A percentile compares a stretch with the other conserved stretches of the same genome.
Evolutionary conservation across 495 filamentous ascomycete genomes (phyloP).

Genomic region (Hyaloscypha hepaticicola): DNA sequence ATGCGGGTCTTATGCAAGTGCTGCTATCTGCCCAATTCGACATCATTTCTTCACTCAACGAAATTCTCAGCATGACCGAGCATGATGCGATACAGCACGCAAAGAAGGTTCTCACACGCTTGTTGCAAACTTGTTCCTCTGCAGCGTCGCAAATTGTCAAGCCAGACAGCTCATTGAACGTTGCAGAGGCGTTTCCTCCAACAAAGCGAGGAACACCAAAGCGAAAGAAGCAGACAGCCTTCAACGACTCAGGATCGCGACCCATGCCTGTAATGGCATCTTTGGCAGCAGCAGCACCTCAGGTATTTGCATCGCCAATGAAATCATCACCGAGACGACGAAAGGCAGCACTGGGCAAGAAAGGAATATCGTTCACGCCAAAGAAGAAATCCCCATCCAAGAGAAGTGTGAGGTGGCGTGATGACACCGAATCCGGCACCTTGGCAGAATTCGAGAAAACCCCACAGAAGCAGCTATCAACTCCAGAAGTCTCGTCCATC

Average conservation of each 20-base stretch:
- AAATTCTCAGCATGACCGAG: conserved; percentile 77
- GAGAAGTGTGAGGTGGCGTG: conserved; percentile 85
- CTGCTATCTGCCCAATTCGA: conserved; percentile 91
- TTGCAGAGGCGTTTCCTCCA: conserved; percentile 56
- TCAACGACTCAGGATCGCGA: conserved; percentile 38
- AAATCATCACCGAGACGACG: conserved; percentile 81
- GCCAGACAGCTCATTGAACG: conserved; percentile 73
- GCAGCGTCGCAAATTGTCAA: conserved; percentile 82
- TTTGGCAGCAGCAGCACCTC: conserved; percentile 35
- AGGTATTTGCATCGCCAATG: conserved; percentile 46
- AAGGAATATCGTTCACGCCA: conserved; percentile 78
- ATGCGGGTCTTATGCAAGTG: conserved; percentile 73
- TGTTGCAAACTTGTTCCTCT: conserved; percentile 72
- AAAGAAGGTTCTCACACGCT: conserved; percentile 71
- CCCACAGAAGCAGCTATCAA: conserved; percentile 59
- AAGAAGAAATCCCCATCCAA: conserved; percentile 76
- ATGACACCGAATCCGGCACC: conserved; percentile 80
- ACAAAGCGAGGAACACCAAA: conserved; percentile 70
- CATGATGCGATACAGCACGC: conserved; percentile 79
- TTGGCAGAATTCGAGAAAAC: conserved; percentile 89
- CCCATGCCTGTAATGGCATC: conserved; percentile 40
- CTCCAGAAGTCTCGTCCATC: conserved; percentile 52
- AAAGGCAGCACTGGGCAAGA: conserved; percentile 66
- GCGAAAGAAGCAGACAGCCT: conserved; percentile 56
- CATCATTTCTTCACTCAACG: conserved; percentile 75